phyloP scores from a whole-genome alignment of 257 asterid genomes.

The Solanum chilense region DNA sequence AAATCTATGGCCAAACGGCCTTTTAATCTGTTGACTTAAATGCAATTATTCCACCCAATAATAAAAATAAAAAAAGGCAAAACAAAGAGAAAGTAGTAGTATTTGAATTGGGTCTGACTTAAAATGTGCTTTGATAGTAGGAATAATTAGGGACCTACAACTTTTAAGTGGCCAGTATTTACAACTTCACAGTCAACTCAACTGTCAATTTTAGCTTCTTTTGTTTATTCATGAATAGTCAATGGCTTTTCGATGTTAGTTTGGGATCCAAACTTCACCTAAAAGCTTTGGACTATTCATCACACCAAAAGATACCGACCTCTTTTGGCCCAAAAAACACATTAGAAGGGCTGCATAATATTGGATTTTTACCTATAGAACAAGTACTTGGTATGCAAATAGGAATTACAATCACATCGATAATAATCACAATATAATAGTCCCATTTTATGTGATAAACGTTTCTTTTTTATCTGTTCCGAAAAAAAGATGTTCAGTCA shows the following conservation, averaged over 20 bases:
- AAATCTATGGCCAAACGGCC: no score
- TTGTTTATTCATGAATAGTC: background rate
- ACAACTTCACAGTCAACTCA: background rate
- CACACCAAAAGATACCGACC: background rate
- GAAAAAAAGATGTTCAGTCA: background rate
- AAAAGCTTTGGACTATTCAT: background rate
- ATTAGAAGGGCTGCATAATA: constrained; percentile 6
- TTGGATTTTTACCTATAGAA: background rate
- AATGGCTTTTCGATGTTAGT: background rate
- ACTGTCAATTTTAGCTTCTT: background rate
- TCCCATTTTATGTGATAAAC: background rate
- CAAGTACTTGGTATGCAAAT: background rate
- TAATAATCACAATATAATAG: background rate
- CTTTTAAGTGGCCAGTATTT: background rate
- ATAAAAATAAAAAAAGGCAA: background rate
- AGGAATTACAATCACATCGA: background rate
- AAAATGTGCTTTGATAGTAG: background rate
- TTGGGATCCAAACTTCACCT: background rate
- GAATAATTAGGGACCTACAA: background rate
- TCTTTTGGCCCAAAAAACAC: background rate
- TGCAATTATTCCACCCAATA: background rate
- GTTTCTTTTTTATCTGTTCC: no score
- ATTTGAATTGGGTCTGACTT: background rate
- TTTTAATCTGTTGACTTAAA: background rate
- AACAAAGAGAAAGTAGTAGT: background rate